Conservation (phyloP, 1,139 yeast species). For the Groenewaldozyma sp. region DNA sequence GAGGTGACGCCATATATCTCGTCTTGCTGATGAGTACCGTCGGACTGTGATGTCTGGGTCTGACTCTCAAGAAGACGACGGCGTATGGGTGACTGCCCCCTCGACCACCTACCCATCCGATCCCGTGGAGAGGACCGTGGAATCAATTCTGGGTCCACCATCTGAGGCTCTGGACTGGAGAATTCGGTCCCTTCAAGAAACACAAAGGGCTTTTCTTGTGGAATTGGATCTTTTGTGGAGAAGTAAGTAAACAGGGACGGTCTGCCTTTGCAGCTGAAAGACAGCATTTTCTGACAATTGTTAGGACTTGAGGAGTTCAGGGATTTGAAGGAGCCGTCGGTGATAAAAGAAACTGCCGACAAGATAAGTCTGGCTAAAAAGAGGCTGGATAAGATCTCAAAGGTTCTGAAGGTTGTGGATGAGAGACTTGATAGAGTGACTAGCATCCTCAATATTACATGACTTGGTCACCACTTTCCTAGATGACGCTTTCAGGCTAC, state of each 20-base stretch:
- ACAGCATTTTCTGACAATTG: too few species aligned
- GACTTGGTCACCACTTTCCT: too few species aligned
- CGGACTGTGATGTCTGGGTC: too few species aligned
- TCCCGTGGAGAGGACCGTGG: conserved; percentile 18
- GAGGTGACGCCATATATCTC: too few species aligned
- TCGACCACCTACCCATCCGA: too few species aligned
- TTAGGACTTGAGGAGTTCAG: conserved; percentile 18
- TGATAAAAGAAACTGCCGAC: conserved; percentile 13
- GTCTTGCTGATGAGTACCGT: too few species aligned
- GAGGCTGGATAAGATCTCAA: conserved; percentile 15
- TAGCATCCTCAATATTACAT: background rate
- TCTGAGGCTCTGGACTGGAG: conserved; percentile 22
- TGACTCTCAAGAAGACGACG: too few species aligned
- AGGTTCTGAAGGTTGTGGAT: conserved; percentile 15
- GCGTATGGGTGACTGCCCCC: too few species aligned
- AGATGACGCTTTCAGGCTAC: too few species aligned
- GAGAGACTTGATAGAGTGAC: conserved; percentile 13
- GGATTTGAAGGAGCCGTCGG: conserved; percentile 16
- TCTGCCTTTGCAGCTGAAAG: too few species aligned
- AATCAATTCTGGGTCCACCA: conserved; percentile 19
- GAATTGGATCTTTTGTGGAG: conserved; percentile 18
- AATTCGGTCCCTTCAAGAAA: conserved; percentile 22
- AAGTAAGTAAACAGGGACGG: conserved; percentile 16
- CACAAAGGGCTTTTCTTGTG: conserved; percentile 20
- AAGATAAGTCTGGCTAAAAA: conserved; percentile 17